Evolutionary conservation across 2,329 filamentous ascomycete genomes (phyloP).

Genomic region (Verticillium longisporum): DNA sequence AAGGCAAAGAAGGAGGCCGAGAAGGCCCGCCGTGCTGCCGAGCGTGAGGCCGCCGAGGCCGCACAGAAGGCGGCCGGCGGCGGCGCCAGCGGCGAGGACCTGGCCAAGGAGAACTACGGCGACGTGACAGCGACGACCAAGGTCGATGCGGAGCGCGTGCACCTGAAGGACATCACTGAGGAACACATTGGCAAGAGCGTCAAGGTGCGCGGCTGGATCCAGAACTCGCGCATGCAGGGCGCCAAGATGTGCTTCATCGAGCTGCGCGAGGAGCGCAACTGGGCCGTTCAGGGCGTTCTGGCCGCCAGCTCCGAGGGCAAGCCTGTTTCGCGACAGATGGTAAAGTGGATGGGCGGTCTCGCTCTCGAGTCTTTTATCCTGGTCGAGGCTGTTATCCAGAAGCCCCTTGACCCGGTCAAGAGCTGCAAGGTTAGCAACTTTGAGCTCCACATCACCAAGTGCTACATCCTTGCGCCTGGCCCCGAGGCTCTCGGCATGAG

Average conservation of each 20-base stretch:
- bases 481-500: slow-evolving; percentile 52
- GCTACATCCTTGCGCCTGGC: slow-evolving; percentile 66
- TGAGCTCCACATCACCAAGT: slow-evolving; percentile 84
- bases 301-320: slow-evolving; percentile 55
- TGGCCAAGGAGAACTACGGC: slow-evolving; percentile 75
- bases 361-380: slow-evolving; percentile 76
- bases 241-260: slow-evolving; percentile 90
- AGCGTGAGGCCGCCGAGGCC: slow-evolving; percentile 60
- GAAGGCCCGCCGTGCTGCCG: slow-evolving; percentile 50
- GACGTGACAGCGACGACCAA: slow-evolving; percentile 53
- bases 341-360: slow-evolving; percentile 77
- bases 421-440: slow-evolving; percentile 72
- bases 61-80: slow-evolving; percentile 60
- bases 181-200: slow-evolving; percentile 63
- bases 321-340: slow-evolving; percentile 75
- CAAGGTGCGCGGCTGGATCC: slow-evolving; percentile 71
- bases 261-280: slow-evolving; percentile 66
- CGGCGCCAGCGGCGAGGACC: slow-evolving; percentile 56
- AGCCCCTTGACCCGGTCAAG: slow-evolving; percentile 81
- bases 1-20: slow-evolving; percentile 86
- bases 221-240: slow-evolving; percentile 81
- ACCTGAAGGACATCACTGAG: slow-evolving; percentile 59
- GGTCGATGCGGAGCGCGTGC: slow-evolving; percentile 48
- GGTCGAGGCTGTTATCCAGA: slow-evolving; percentile 74
- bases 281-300: slow-evolving; percentile 78